These are phyloP conservation scores for Pythium periplocum DNA, from an alignment of 352 stramenopile species.

Conservation along the genomic window DNA sequence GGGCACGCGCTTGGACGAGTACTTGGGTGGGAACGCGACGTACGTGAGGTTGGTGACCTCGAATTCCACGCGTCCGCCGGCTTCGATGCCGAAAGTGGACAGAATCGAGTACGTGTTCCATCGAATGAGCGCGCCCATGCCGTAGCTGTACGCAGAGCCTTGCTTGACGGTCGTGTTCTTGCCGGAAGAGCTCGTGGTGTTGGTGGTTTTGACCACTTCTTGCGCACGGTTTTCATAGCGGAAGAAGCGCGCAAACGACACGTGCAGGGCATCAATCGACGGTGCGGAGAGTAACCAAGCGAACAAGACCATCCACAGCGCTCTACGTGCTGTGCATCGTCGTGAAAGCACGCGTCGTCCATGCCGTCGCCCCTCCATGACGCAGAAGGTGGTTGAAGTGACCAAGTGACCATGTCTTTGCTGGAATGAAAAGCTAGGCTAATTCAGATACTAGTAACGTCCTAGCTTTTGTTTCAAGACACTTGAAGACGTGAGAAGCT, in stretches of 20 bases:
- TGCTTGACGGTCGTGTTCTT: not conserved
- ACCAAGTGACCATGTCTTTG: too few species aligned
- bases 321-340: too few species aligned
- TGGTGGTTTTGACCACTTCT: not conserved
- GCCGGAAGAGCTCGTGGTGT: not conserved
- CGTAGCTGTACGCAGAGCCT: slow-evolving; percentile 3
- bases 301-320: not conserved
- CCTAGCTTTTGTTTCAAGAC: too few species aligned
- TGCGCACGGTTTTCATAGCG: not conserved
- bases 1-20: slow-evolving; percentile 20
- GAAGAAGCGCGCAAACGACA: not conserved
- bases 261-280: not conserved
- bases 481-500: too few species aligned
- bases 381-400: too few species aligned
- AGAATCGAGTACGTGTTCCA: slow-evolving; percentile 67
- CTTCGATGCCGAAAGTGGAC: slow-evolving; percentile 54
- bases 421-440: too few species aligned
- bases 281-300: not conserved
- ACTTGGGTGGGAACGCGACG: slow-evolving; percentile 6
- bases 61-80: slow-evolving; percentile 33
- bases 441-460: too few species aligned
- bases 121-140: slow-evolving; percentile 20
- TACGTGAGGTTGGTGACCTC: slow-evolving; percentile 29
- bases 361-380: too few species aligned
- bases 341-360: too few species aligned